Conservation (phyloP, 2,329 filamentous ascomycete genomes). For the Cordyceps militaris region DNA sequence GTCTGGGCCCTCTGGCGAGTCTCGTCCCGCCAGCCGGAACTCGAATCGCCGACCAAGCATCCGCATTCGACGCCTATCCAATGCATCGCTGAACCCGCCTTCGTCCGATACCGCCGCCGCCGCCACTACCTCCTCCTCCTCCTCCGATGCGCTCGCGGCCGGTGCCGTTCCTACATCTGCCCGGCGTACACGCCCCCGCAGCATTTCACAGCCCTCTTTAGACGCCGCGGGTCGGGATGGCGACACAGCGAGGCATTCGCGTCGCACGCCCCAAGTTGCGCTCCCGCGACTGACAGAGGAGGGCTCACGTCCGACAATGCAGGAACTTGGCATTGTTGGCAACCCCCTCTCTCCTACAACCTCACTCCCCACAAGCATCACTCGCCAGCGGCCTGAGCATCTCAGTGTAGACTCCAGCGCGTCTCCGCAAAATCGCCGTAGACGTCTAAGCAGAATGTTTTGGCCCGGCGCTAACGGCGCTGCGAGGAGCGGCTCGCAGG, state of each 20-base stretch:
- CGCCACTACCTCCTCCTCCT: neutral
- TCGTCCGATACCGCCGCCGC: neutral
- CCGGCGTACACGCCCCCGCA: conserved; percentile 27
- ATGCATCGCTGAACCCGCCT: neutral
- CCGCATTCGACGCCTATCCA: conserved; percentile 12
- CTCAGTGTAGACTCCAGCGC: neutral
- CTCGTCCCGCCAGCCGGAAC: conserved; percentile 5
- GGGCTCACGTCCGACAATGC: conserved; percentile 28
- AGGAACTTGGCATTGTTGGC: conserved; percentile 24
- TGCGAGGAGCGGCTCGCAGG: conserved; percentile 1
- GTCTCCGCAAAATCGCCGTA: neutral
- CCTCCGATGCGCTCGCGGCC: neutral
- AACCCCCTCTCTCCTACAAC: conserved; percentile 20
- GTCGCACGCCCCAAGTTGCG: conserved; percentile 26
- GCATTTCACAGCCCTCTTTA: conserved; percentile 29
- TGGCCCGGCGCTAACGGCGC: conserved; percentile 11
- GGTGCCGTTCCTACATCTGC: neutral
- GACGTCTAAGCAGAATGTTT: conserved; percentile 8
- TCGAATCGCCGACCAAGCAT: conserved; percentile 13
- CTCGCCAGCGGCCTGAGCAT: neutral
- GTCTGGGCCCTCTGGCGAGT: neutral
- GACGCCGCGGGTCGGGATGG: conserved; percentile 17
- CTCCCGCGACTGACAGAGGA: conserved; percentile 35
- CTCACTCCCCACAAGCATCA: conserved; percentile 21
- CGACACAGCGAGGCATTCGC: conserved; percentile 22